phyloP scores from a whole-genome alignment of 2,329 filamentous ascomycete species.

The Hymenoscyphus salicellus region DNA sequence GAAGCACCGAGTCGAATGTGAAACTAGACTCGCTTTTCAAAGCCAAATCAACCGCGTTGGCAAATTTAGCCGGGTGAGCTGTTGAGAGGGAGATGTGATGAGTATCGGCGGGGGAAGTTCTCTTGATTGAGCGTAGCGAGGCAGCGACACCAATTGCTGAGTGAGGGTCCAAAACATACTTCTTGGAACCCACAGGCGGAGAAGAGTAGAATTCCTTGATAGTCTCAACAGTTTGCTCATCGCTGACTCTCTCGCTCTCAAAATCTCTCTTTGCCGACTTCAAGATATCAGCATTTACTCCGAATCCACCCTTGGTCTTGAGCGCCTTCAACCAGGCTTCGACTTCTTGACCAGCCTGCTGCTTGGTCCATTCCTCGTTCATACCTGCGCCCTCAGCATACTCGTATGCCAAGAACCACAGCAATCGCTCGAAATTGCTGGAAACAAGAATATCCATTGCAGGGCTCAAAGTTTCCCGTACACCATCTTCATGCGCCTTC shows the following conservation, averaged over 20 bases:
- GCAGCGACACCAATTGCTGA: slow-evolving; percentile 83
- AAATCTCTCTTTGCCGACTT: slow-evolving; percentile 70
- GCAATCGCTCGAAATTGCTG: slow-evolving; percentile 91
- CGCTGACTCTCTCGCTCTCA: slow-evolving; percentile 71
- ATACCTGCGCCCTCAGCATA: slow-evolving; percentile 58
- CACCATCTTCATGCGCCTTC: slow-evolving; percentile 65
- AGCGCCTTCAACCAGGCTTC: slow-evolving; percentile 74
- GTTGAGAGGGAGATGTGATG: slow-evolving; percentile 82
- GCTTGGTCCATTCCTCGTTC: slow-evolving; percentile 64
- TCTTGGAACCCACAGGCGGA: slow-evolving; percentile 41
- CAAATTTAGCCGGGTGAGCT: slow-evolving; percentile 94
- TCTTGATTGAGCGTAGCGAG: slow-evolving; percentile 63
- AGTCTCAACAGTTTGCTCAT: slow-evolving; percentile 65
- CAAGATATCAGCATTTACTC: slow-evolving; percentile 72
- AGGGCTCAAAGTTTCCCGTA: slow-evolving; percentile 87
- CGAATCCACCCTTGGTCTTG: slow-evolving; percentile 79
- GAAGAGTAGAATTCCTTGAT: slow-evolving; percentile 54
- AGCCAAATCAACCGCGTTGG: slow-evolving; percentile 76
- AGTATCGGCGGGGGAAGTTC: slow-evolving; percentile 46
- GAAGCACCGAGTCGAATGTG: slow-evolving; percentile 74
- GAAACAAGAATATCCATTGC: slow-evolving; percentile 98
- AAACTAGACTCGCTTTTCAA: slow-evolving; percentile 70
- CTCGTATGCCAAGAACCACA: slow-evolving; percentile 88
- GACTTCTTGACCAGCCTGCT: slow-evolving; percentile 72
- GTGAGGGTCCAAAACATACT: slow-evolving; percentile 91